Evolutionary conservation across 345 rosid genomes (phyloP), one percentile per base, ranked within the genome.

Genomic region (Citrus hindsii): DNA sequence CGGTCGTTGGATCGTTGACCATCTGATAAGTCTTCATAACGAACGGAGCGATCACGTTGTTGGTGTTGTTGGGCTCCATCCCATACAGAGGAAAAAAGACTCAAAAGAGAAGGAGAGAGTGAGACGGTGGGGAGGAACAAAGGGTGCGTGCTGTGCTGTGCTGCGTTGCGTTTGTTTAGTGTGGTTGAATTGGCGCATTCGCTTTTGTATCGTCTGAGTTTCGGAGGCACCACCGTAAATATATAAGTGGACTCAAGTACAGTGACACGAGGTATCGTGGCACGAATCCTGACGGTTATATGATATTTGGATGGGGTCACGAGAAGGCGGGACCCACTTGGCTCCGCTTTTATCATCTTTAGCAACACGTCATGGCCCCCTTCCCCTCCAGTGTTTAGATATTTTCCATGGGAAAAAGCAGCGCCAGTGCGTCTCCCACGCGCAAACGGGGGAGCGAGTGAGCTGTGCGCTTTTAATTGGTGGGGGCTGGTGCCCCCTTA

Each of bases 1-100:
- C 97, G n/a, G 98, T 90, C 18, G 88, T 77, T 19, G 90, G 92
- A 84, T 96, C 99, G 76, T 82, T 93, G 65, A 96, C 97, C 98
- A 96, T 92, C 79, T 91, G 92, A 77, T 90, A 96, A n/a, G 98
- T 92, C 83, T 96, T 94, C 87, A 83, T 56, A 56, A 94, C 83
- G 82, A 96, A 96, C 70, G 99, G 98, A 61, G 99, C 85, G 82
- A 88, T 75, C 79, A 83, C 81, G 84, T 77, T 83, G 64, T 74
- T 77, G 4, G 22, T 53, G 58, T 18, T 53, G 21, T 18, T 53
- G 6, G 72, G 71, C 74, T 88, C 93, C 95, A 85, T 88, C 81
- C 78, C 79, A 24, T 82, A 58, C 28, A 0, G 5, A 46, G 51
- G 51, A 46, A 46, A 42, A 42, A 46, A 12, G 12, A 13, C 33